phyloP scores from a whole-genome alignment of 2,329 filamentous ascomycete genomes.

The Ceratocystis lukuohia region DNA sequence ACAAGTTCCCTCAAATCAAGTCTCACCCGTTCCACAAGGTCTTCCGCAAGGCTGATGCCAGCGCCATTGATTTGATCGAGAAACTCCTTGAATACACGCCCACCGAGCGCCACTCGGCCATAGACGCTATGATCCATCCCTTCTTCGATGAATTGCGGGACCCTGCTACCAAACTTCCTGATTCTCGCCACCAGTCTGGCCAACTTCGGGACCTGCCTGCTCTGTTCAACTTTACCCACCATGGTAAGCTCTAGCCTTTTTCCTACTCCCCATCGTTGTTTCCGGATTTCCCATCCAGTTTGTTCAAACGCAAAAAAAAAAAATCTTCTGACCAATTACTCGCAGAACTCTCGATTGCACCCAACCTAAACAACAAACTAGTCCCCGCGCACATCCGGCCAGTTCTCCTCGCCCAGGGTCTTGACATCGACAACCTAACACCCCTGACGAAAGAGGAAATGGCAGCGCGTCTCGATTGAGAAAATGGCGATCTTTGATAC shows the following conservation, averaged over 20 bases:
- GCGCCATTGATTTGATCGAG: conserved; percentile 90
- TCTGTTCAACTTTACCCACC: conserved; percentile 85
- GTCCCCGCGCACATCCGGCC: conserved; percentile 73
- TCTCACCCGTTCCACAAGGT: conserved; percentile 99
- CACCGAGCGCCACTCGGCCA: conserved; percentile 80
- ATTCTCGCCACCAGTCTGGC: conserved; percentile 79
- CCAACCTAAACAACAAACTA: conserved; percentile 73
- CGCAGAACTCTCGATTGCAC: conserved; percentile 87
- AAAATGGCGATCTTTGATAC: conserved; percentile 6
- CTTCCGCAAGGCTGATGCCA: conserved; percentile 87
- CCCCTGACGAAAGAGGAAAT: conserved; percentile 89
- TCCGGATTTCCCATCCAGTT: conserved; percentile 7
- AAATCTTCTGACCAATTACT: conserved; percentile 22
- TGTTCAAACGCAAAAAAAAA: background rate
- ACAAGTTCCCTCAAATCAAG: conserved; percentile 99
- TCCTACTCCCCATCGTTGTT: background rate
- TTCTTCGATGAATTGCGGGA: conserved; percentile 97
- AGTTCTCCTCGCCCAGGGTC: conserved; percentile 57
- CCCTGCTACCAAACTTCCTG: conserved; percentile 77
- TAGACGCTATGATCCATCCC: conserved; percentile 94
- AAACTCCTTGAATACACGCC: conserved; percentile 92
- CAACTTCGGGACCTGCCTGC: conserved; percentile 68
- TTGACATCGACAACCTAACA: conserved; percentile 89
- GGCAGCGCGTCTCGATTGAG: conserved; percentile 93
- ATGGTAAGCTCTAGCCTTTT: conserved; percentile 51